Evolutionary conservation across 2,329 filamentous ascomycete genomes (phyloP).

Genomic region (Fusarium sp.): DNA sequence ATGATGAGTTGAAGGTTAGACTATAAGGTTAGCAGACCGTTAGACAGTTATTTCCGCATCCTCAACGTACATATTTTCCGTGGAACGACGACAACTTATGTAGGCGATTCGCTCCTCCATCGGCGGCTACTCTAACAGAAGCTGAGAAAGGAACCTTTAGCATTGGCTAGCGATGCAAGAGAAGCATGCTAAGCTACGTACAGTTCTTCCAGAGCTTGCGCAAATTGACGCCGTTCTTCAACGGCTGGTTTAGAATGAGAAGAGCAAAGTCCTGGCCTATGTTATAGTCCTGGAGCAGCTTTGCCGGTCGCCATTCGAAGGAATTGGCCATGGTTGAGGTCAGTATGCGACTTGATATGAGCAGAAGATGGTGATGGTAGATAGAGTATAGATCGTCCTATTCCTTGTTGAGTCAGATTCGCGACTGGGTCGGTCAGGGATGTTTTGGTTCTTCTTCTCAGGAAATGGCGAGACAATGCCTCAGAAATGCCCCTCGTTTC

Average conservation of each 20-base stretch:
- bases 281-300: conserved; percentile 53
- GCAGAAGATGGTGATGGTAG: not conserved
- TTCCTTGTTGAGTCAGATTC: not conserved
- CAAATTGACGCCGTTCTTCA: conserved; percentile 61
- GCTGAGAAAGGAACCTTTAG: conserved; percentile 60
- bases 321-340: conserved; percentile 41
- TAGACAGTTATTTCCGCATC: not conserved
- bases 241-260: conserved; percentile 66
- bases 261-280: conserved; percentile 58
- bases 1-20: conserved; percentile 79
- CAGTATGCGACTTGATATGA: conserved; percentile 5
- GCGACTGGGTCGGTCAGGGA: no score
- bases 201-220: conserved; percentile 65
- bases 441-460: conserved; percentile 17
- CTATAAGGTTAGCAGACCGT: conserved; percentile 50
- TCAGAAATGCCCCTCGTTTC: conserved; percentile 34
- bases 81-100: conserved; percentile 60
- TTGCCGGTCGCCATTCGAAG: conserved; percentile 58
- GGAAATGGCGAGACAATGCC: conserved; percentile 20
- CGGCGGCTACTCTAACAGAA: conserved; percentile 80
- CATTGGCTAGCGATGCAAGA: conserved; percentile 1
- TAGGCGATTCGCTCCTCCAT: conserved; percentile 90
- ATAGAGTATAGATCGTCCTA: not conserved
- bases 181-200: conserved; percentile 48
- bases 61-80: conserved; percentile 58